Conservation (phyloP, 2,329 filamentous ascomycete genomes). For the Escovopsis weberi region DNA sequence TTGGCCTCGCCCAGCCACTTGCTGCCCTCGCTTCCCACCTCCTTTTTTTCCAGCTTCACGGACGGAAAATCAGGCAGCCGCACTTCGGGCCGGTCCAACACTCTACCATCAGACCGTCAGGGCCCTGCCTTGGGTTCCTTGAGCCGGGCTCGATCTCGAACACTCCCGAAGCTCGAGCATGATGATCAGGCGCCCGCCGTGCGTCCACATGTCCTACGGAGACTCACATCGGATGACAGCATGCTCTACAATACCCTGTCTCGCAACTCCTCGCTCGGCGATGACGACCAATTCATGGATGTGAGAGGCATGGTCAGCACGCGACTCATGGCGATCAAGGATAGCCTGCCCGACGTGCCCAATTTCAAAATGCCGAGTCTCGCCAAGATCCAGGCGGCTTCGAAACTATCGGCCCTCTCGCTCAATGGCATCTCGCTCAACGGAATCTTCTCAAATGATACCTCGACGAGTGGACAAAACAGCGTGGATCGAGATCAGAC, state of each 20-base stretch:
- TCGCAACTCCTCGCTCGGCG: conserved; percentile 66
- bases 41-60: conserved; percentile 22
- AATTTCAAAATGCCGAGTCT: conserved; percentile 58
- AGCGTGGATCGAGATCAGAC: conserved; percentile 9
- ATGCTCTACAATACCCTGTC: conserved; percentile 64
- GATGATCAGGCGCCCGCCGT: conserved; percentile 1
- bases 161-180: neutral
- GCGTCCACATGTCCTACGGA: conserved; percentile 16
- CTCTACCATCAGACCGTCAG: neutral
- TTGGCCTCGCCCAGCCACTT: conserved; percentile 21
- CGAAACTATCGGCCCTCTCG: conserved; percentile 18
- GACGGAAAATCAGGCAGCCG: conserved; percentile 10
- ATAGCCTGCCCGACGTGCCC: conserved; percentile 68
- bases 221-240: conserved; percentile 49
- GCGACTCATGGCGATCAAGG: conserved; percentile 76
- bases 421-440: conserved; percentile 10
- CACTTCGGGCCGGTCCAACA: neutral
- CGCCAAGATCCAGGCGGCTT: conserved; percentile 32
- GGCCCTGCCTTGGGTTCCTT: conserved; percentile 1
- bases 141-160: conserved; percentile 2
- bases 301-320: conserved; percentile 78
- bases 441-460: conserved; percentile 13
- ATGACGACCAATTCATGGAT: conserved; percentile 67
- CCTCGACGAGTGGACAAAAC: conserved; percentile 11
- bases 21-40: conserved; percentile 28